Conservation (phyloP, 2,329 filamentous ascomycete species). For the Penicillium sp. region DNA sequence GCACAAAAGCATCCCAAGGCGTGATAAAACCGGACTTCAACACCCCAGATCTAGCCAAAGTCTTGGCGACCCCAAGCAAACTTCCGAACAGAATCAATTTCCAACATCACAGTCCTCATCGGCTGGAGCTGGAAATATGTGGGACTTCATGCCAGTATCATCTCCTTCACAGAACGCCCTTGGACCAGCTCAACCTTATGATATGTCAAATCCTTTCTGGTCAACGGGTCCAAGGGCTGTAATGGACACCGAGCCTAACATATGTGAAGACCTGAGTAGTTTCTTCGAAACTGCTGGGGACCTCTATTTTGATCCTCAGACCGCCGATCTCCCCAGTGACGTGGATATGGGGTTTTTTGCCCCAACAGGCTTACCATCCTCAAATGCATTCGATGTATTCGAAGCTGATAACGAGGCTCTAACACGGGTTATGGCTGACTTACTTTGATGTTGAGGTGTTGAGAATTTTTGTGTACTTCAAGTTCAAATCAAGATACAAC, state of each 20-base stretch:
- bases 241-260: constrained; percentile 20
- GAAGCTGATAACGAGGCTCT: constrained; percentile 41
- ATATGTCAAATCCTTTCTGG: constrained; percentile 20
- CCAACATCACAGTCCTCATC: not conserved
- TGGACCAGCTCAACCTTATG: constrained; percentile 15
- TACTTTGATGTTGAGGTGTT: constrained; percentile 23
- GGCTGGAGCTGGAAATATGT: not conserved
- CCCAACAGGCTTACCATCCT: constrained; percentile 2
- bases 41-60: not conserved
- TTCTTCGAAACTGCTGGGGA: constrained; percentile 65
- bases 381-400: constrained; percentile 31
- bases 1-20: constrained; percentile 33
- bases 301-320: constrained; percentile 34
- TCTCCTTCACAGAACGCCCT: constrained; percentile 9
- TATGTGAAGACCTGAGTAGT: constrained; percentile 59
- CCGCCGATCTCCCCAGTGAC: constrained; percentile 11
- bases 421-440: constrained; percentile 40
- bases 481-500: too few species aligned
- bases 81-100: not conserved
- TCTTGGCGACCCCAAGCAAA: not conserved
- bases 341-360: constrained; percentile 15
- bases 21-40: not conserved
- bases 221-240: constrained; percentile 17
- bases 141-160: not conserved
- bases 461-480: too few species aligned